Evolutionary conservation across 2,329 filamentous ascomycete genomes (phyloP).

Genomic region (Fusarium sp.): DNA sequence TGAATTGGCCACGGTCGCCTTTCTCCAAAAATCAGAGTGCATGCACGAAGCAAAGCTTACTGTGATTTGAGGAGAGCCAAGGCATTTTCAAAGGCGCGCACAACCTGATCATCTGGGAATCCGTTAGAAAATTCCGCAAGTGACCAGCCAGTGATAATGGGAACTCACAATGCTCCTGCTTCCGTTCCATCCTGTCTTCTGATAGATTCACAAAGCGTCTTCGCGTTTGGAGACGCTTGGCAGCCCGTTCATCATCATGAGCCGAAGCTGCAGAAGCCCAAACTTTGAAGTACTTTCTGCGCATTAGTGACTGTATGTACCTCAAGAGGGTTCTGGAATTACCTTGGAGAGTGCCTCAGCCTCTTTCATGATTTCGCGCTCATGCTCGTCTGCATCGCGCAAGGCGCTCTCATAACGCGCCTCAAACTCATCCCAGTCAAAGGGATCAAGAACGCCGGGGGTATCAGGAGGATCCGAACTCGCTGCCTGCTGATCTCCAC

Average conservation of each 20-base stretch:
- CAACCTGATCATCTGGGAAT: conserved; percentile 62
- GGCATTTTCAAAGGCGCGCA: conserved; percentile 72
- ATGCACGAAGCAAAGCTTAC: conserved; percentile 31
- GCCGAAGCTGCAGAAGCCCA: conserved; percentile 81
- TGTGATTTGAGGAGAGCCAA: conserved; percentile 63
- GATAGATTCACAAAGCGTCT: conserved; percentile 80
- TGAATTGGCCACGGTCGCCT: neutral
- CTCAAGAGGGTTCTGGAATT: conserved; percentile 11
- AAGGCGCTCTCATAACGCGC: conserved; percentile 76
- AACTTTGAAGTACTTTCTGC: conserved; percentile 76
- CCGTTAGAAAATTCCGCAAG: conserved; percentile 25
- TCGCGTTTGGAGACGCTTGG: conserved; percentile 85
- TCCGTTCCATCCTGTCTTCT: conserved; percentile 78
- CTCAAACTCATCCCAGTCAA: conserved; percentile 85
- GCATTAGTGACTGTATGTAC: neutral
- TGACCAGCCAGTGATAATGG: neutral
- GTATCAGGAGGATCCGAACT: conserved; percentile 59
- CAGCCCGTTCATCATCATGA: conserved; percentile 81
- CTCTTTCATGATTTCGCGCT: conserved; percentile 74
- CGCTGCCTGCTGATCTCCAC: conserved; percentile 48
- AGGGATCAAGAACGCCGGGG: conserved; percentile 65
- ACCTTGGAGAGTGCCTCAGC: conserved; percentile 77
- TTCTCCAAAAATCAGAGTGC: neutral
- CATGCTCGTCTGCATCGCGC: conserved; percentile 70
- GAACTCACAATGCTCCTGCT: conserved; percentile 82